Conservation (phyloP, 2,329 filamentous ascomycete species). For the Colletotrichum horii region DNA sequence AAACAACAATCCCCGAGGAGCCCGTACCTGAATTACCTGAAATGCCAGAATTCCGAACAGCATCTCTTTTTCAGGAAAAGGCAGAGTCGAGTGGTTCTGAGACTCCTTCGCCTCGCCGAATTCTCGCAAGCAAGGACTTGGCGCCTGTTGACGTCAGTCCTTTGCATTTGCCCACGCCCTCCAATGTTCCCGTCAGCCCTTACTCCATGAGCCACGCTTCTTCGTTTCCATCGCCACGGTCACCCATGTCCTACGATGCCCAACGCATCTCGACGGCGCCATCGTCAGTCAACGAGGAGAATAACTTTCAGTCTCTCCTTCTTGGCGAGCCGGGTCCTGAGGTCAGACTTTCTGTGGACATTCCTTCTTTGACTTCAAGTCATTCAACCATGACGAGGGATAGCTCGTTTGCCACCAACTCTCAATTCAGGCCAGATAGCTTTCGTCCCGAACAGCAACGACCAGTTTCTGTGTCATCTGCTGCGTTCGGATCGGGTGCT, state of each 20-base stretch:
- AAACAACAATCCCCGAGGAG: slow-evolving; percentile 57
- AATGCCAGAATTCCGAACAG: slow-evolving; percentile 43
- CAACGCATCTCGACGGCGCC: slow-evolving; percentile 77
- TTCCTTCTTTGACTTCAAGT: slow-evolving; percentile 76
- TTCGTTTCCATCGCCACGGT: slow-evolving; percentile 73
- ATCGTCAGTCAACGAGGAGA: slow-evolving; percentile 76
- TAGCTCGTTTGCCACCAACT: slow-evolving; percentile 54
- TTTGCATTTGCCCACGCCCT: slow-evolving; percentile 47
- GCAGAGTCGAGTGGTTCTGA: slow-evolving; percentile 44
- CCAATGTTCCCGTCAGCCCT: slow-evolving; percentile 63
- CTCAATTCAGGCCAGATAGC: slow-evolving; percentile 53
- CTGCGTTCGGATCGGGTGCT: slow-evolving; percentile 42
- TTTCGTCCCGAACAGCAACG: slow-evolving; percentile 55
- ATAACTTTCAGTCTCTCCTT: slow-evolving; percentile 71
- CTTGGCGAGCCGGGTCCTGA: slow-evolving; percentile 79
- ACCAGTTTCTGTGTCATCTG: slow-evolving; percentile 66
- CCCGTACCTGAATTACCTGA: slow-evolving; percentile 34
- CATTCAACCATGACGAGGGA: slow-evolving; percentile 79
- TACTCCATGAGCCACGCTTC: slow-evolving; percentile 69
- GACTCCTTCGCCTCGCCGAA: slow-evolving; percentile 50
- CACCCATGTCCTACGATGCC: slow-evolving; percentile 72
- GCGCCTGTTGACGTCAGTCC: slow-evolving; percentile 56
- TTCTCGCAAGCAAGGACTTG: slow-evolving; percentile 48
- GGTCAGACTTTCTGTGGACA: slow-evolving; percentile 72
- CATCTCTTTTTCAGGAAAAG: slow-evolving; percentile 36